These are phyloP conservation scores for Melastoma candidum DNA, from an alignment of 441 rosid species.

Conservation along the genomic window DNA sequence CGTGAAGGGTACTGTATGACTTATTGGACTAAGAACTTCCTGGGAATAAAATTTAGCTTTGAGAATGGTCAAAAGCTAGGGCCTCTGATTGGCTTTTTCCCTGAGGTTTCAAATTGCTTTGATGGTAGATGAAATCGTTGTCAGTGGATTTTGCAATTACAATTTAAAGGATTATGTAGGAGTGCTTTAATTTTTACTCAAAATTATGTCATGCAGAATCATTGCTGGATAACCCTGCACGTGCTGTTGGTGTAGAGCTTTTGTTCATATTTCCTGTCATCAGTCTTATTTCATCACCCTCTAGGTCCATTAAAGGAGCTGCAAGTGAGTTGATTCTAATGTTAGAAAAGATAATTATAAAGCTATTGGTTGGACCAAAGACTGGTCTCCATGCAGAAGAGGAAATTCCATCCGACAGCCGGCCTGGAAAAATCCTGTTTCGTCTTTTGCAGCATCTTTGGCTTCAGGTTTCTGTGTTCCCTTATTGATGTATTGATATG, in stretches of 20 bases:
- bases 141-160: too few species aligned
- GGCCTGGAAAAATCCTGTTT: slow-evolving; percentile 47
- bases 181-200: not conserved
- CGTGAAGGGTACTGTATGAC: too few species aligned
- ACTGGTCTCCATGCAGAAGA: slow-evolving; percentile 27
- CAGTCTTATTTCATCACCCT: slow-evolving; percentile 75
- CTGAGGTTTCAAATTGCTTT: too few species aligned
- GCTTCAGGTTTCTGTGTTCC: slow-evolving; percentile 54
- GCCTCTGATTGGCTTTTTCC: too few species aligned
- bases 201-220: slow-evolving; percentile 28
- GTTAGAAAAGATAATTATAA: slow-evolving; percentile 49
- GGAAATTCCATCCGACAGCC: slow-evolving; percentile 37
- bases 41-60: too few species aligned
- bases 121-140: too few species aligned
- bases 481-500: not conserved
- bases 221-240: slow-evolving; percentile 24
- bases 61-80: too few species aligned
- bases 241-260: slow-evolving; percentile 47
- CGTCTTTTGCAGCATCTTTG: slow-evolving; percentile 66
- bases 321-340: slow-evolving; percentile 65
- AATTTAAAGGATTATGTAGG: too few species aligned
- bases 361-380: slow-evolving; percentile 37
- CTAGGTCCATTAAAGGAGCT: slow-evolving; percentile 62
- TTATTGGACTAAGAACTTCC: too few species aligned
- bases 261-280: slow-evolving; percentile 63